Percentiles rank a stretch among this genome's conserved stretches.
Conservation (phyloP, 257 asterid species). For the Plantago major region DNA sequence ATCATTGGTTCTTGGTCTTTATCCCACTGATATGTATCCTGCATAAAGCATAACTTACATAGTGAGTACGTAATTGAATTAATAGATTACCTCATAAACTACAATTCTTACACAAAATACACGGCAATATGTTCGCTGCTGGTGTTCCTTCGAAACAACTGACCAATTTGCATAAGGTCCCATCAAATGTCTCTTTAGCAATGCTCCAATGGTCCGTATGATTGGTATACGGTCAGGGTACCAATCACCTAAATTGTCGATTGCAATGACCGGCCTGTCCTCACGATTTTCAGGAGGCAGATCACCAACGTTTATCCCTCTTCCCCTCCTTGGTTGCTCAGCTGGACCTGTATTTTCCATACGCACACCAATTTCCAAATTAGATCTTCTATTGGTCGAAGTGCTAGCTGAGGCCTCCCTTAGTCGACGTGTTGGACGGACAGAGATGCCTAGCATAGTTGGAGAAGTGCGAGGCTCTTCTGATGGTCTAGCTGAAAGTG, state of each 20-base stretch:
- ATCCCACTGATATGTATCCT: not conserved
- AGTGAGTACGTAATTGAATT: not conserved
- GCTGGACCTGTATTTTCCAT: too few species aligned
- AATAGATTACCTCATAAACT: too few species aligned
- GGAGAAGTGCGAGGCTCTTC: too few species aligned
- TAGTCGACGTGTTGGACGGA: too few species aligned
- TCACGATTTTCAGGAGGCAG: not conserved
- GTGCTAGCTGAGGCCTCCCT: too few species aligned
- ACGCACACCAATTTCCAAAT: too few species aligned
- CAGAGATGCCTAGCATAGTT: too few species aligned
- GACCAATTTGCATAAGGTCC: not conserved
- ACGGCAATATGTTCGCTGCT: not conserved
- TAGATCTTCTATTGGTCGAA: too few species aligned
- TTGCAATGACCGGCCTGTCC: not conserved
- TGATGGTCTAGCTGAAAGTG: too few species aligned
- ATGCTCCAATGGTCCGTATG: not conserved
- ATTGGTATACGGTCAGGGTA: not conserved
- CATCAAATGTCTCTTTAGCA: not conserved
- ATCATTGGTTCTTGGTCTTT: not conserved
- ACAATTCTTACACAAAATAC: not conserved
- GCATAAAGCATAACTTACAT: too few species aligned
- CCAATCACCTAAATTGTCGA: not conserved
- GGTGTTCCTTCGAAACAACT: not conserved
- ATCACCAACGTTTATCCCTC: not conserved
- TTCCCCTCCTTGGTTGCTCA: not conserved